Base-by-base conservation (phyloP, 177 flowering plant species). In the Vitis hybrid region DNA sequence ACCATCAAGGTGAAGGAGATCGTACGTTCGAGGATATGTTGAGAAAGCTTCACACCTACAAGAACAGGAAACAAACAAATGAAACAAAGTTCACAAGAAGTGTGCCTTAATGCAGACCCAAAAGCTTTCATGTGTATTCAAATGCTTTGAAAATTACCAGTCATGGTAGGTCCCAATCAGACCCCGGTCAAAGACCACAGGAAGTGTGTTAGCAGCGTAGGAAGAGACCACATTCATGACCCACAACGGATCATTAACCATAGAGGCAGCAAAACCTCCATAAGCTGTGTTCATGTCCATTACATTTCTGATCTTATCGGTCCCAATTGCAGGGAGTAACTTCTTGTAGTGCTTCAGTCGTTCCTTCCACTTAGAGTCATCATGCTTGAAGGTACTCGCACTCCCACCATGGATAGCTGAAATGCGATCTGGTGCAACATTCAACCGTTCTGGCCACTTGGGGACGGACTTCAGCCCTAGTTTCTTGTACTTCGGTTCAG, bases 151-250 rank as follows among this genome's bases (percentile, higher is more conserved):
- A 18, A 45, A 48, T 80, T 90, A 95, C 99, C 99, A 95, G 73
- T 95, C 99, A 76, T 95, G 99, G 70, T 84, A 84, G 29, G 97
- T 85, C 63, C 99, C 99, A 48, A 93, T 87, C 62, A 93, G 88
- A n/a, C 99, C 99, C 59, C 99, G 83, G 69, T 95, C 98, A 60
- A 75, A 95, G 39, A 93, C 97, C 73, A 92, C 97, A 8, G 93
- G 74, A 5, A 95, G 89, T 4, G 99, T 81, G 71, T 90, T 93
- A 14, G 87, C 72, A 68, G 89, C 85, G 71, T 95, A 92, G 51
- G 99, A 91, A 67, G 99, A 95, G 63, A 93, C 95, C n/a, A 90
- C 98, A 69, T 95, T 95, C 98, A 95, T 95, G 57, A 93, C 97
- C 99, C 99, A 95, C 65, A 90, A 56, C 13, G 98, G 99, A 86